Conservation (phyloP, 257 asterid genomes). For the Solanum okadae region DNA sequence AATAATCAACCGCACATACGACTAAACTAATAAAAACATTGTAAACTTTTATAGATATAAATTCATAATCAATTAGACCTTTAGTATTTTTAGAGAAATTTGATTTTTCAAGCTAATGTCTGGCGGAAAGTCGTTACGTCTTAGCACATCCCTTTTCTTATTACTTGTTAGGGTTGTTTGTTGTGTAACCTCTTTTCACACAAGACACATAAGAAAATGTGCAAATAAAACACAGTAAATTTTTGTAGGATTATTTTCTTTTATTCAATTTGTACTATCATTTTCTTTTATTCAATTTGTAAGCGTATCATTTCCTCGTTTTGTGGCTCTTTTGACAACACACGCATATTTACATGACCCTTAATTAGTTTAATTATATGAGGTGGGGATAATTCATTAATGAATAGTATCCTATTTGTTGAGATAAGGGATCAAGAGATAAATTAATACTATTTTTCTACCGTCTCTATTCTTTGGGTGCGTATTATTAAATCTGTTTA, state of each 20-base stretch:
- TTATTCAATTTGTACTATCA: not conserved
- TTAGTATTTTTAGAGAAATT: too few species aligned
- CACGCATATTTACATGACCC: not conserved
- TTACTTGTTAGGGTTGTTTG: not conserved
- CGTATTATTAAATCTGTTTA: rapidly evolving
- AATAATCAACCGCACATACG: not conserved
- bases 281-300: not conserved
- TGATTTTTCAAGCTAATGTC: not conserved
- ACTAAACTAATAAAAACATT: not conserved
- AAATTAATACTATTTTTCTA: not conserved
- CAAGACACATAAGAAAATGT: not conserved
- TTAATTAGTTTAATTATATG: not conserved
- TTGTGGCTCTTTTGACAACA: not conserved
- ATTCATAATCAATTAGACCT: too few species aligned
- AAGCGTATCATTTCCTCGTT: not conserved
- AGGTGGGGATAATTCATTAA: not conserved
- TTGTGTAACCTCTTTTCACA: not conserved
- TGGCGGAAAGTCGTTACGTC: not conserved
- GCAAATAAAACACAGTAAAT: not conserved
- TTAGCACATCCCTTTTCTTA: not conserved
- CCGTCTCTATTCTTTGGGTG: not conserved
- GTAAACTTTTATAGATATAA: too few species aligned
- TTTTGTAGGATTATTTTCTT: too few species aligned
- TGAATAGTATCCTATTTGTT: not conserved
- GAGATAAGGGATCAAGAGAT: not conserved